A percentile compares a stretch with the other conserved stretches of the same genome.
Conservation (phyloP, 2,329 filamentous ascomycete genomes). For the Microcyclosporella mali region DNA sequence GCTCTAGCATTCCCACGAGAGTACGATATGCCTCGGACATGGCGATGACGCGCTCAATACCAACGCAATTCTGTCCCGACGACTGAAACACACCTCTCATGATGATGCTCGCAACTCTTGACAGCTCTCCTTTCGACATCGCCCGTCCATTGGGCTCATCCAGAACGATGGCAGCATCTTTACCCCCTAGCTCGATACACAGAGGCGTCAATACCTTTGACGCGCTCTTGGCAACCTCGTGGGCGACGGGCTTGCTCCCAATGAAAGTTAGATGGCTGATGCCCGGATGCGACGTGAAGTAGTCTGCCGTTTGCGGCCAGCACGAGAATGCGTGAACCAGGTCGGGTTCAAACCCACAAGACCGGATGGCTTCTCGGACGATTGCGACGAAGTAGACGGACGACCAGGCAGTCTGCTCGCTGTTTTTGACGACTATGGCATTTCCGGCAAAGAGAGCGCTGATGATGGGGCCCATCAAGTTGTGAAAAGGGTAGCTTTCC, state of each 20-base stretch:
- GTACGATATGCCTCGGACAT: constrained; percentile 68
- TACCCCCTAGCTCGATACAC: constrained; percentile 87
- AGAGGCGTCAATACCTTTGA: constrained; percentile 82
- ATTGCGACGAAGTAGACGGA: constrained; percentile 75
- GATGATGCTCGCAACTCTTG: constrained; percentile 71
- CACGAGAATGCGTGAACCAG: constrained; percentile 81
- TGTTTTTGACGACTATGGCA: constrained; percentile 85
- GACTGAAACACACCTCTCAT: constrained; percentile 93
- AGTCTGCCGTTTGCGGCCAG: constrained; percentile 75
- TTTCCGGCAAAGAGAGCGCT: constrained; percentile 88
- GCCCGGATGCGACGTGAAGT: constrained; percentile 76
- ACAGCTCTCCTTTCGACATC: constrained; percentile 51
- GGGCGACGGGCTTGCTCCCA: constrained; percentile 78
- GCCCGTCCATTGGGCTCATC: constrained; percentile 57
- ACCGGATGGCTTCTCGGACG: constrained; percentile 68
- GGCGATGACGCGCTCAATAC: constrained; percentile 86
- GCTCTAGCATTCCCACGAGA: constrained; percentile 64
- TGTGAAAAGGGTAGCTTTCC: constrained; percentile 61
- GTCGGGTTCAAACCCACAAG: constrained; percentile 74
- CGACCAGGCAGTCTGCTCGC: constrained; percentile 93
- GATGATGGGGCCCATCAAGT: constrained; percentile 85
- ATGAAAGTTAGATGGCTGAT: constrained; percentile 95
- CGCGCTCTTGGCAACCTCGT: constrained; percentile 79
- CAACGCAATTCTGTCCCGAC: constrained; percentile 94
- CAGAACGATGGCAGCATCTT: constrained; percentile 84